A percentile compares a stretch with the other conserved stretches of the same genome.
phyloP scores from a whole-genome alignment of 805 yeast species.

The Suhomyces sp. region DNA sequence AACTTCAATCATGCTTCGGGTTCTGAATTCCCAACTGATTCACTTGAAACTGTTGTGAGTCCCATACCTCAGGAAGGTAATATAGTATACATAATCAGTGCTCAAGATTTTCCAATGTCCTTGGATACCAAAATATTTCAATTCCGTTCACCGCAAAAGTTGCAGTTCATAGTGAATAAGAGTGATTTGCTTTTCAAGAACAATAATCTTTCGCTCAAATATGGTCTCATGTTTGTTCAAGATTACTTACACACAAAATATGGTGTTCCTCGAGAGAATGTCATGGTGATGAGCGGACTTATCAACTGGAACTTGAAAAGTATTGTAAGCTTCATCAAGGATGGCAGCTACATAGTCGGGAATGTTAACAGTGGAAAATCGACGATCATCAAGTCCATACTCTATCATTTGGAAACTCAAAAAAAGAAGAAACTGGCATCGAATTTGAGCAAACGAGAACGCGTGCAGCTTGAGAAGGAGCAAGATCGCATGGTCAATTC shows the following conservation, averaged over 20 bases:
- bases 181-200: slow-evolving; percentile 43
- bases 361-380: slow-evolving; percentile 71
- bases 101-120: slow-evolving; percentile 71
- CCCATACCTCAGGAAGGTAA: slow-evolving; percentile 44
- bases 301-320: slow-evolving; percentile 50
- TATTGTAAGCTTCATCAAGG: slow-evolving; percentile 37
- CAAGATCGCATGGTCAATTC: slow-evolving; percentile 15
- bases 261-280: slow-evolving; percentile 36
- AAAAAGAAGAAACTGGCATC: slow-evolving; percentile 9
- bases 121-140: slow-evolving; percentile 37
- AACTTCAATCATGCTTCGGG: slow-evolving; percentile 23
- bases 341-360: slow-evolving; percentile 55
- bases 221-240: slow-evolving; percentile 28
- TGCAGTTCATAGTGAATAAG: slow-evolving; percentile 41
- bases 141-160: slow-evolving; percentile 29
- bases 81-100: slow-evolving; percentile 60
- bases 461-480: slow-evolving; percentile 13
- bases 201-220: slow-evolving; percentile 21
- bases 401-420: slow-evolving; percentile 17
- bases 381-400: slow-evolving; percentile 49
- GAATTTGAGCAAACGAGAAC: slow-evolving; percentile 8
- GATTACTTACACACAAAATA: slow-evolving; percentile 32
- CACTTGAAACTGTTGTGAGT: slow-evolving; percentile 17
- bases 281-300: slow-evolving; percentile 50
- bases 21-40: slow-evolving; percentile 28